A percentile compares a stretch with the other conserved stretches of the same genome.
Conservation (phyloP, 305 asterid species). For the Solanum hybrid region DNA sequence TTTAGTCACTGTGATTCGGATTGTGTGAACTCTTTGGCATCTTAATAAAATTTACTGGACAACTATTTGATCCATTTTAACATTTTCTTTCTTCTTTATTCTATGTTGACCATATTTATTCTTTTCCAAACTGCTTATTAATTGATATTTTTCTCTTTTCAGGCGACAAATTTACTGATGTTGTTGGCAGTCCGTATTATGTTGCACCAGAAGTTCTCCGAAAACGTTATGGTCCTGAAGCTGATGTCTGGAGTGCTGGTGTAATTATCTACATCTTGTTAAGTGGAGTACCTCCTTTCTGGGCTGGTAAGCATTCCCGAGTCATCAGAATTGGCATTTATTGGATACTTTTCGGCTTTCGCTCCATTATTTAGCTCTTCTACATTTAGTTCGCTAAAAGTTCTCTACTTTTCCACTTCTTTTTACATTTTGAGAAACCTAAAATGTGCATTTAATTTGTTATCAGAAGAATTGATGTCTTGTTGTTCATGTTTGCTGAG, state of each 20-base stretch:
- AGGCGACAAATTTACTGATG: conserved; percentile 62
- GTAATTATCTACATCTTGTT: conserved; percentile 66
- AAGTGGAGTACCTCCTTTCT: conserved; percentile 77
- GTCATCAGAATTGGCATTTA: not conserved
- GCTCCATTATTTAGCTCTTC: not conserved
- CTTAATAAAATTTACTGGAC: not conserved
- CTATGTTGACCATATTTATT: not conserved
- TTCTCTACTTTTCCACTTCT: not conserved
- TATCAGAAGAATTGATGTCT: not conserved
- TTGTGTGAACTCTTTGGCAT: not conserved
- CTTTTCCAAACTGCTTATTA: not conserved
- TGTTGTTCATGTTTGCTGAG: not conserved
- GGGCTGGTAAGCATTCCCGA: conserved; percentile 57
- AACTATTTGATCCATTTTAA: not conserved
- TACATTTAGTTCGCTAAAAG: not conserved
- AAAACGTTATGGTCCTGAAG: conserved; percentile 64
- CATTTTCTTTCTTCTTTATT: not conserved
- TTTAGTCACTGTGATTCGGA: not conserved
- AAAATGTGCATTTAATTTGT: not conserved
- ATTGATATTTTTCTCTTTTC: not conserved
- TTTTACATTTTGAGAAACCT: not conserved
- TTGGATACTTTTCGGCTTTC: not conserved
- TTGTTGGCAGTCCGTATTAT: conserved; percentile 82
- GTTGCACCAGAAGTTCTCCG: conserved; percentile 80
- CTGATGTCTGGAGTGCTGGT: conserved; percentile 92